Evolutionary conservation across 805 yeast species (phyloP).

Genomic region (Isabelozyma gotoi): DNA sequence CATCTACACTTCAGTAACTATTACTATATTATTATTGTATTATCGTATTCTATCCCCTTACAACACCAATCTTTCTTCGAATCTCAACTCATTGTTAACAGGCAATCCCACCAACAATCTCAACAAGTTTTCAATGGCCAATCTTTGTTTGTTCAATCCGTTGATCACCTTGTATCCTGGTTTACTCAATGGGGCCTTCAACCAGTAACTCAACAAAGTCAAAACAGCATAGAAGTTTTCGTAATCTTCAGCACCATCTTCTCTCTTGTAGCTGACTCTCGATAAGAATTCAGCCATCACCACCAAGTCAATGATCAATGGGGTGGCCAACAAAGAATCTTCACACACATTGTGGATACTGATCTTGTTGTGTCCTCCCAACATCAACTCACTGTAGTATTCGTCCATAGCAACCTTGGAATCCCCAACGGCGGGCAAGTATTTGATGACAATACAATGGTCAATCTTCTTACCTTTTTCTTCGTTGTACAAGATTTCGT

Average conservation of each 20-base stretch:
- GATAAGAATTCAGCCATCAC: constrained; percentile 88
- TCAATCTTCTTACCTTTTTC: constrained; percentile 77
- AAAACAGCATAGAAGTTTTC: constrained; percentile 79
- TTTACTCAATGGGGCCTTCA: constrained; percentile 93
- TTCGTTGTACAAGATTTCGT: constrained; percentile 78
- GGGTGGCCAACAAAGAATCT: constrained; percentile 92
- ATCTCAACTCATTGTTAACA: constrained; percentile 85
- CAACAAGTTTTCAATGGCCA: constrained; percentile 86
- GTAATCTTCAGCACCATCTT: constrained; percentile 41
- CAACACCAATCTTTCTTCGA: constrained; percentile 77
- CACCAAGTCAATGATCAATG: constrained; percentile 87
- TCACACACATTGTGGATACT: constrained; percentile 95
- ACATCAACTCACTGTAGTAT: constrained; percentile 93
- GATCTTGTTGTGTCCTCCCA: constrained; percentile 95
- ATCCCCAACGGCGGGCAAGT: constrained; percentile 92
- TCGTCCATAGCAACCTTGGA: constrained; percentile 98
- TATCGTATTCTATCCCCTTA: background rate
- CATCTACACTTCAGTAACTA: too few relatives aligned
- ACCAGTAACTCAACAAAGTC: constrained; percentile 89
- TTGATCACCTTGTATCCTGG: constrained; percentile 88
- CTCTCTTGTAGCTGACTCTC: constrained; percentile 76
- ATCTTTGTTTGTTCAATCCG: constrained; percentile 92
- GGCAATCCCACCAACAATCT: constrained; percentile 89
- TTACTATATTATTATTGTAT: too few relatives aligned
- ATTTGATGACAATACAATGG: constrained; percentile 94